Evolutionary conservation across 306 rosid species (phyloP), one percentile per base, ranked within the genome.

Genomic region (Vigna reflexopilosa): DNA sequence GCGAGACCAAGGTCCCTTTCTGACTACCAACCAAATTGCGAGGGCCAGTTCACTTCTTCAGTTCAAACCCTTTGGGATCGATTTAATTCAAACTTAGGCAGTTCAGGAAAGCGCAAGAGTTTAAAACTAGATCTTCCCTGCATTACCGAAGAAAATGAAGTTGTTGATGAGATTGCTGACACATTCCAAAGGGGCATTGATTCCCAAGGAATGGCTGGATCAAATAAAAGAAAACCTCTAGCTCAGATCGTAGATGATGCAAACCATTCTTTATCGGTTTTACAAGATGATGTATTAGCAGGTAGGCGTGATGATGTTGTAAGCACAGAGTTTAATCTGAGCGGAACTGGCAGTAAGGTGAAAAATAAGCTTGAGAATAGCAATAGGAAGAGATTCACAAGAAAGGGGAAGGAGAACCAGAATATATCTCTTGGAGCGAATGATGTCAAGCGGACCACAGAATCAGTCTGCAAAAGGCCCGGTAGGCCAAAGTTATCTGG

Each of bases 61-160:
- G 77, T 90, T 84, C 88, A 87, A 67, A 93, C 90, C 56, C 83
- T 93, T 64, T 88, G 95, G 97, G 94, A 96, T 64, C 86, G 80
- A 80, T 83, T 84, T 70, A 82, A 86, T 83, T 75, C 83, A 20
- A 83, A 78, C 70, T 72, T 77, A 16, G 87, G 90, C 65, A 90
- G 94, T 84, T 96, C 96, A 14, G 94, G 86, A 79, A 96, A 87
- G 87, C 83, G 83, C 13, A 79, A 67, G 78, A 90, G 87, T 88
- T 84, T 80, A 77, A 89, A 78, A 72, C 77, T 77, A 30, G 99
- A 96, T 77, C 99, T 96, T 80, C 97, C 98, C 34, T 87, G 94
- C 87, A 93, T 96, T 62, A 77, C 48, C 47, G 99, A 96, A 86
- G 99, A 91, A 85, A 88, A 86, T 72, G 99, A 96, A 87, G 90